Percentiles rank a stretch among this genome's conserved stretches.
Evolutionary conservation across 2,329 filamentous ascomycete species (phyloP).

Genomic region (Emydomyces testavorans): DNA sequence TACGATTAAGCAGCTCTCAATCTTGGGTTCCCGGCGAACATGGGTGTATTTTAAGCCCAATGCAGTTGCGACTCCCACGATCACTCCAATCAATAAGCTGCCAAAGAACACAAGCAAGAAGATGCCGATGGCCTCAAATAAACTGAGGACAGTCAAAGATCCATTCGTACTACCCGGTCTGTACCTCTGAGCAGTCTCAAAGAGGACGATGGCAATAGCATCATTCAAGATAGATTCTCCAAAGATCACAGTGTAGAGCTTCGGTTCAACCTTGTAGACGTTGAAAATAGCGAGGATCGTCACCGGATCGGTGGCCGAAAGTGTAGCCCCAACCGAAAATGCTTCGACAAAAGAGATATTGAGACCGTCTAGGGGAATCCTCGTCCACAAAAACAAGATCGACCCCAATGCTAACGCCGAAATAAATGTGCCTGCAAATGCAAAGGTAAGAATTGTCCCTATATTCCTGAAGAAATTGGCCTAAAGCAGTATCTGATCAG

Average conservation of each 20-base stretch:
- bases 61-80: slow-evolving; percentile 78
- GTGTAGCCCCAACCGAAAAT: slow-evolving; percentile 87
- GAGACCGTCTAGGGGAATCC: slow-evolving; percentile 72
- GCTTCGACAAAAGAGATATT: slow-evolving; percentile 88
- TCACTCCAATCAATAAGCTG: slow-evolving; percentile 75
- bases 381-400: slow-evolving; percentile 79
- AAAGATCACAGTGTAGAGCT: slow-evolving; percentile 97
- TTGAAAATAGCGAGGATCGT: slow-evolving; percentile 99
- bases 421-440: slow-evolving; percentile 92
- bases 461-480: slow-evolving; percentile 99
- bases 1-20: slow-evolving; percentile 88
- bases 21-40: slow-evolving; percentile 83
- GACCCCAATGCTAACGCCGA: slow-evolving; percentile 89
- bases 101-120: slow-evolving; percentile 96
- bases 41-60: slow-evolving; percentile 89
- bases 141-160: slow-evolving; percentile 63
- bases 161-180: slow-evolving; percentile 59
- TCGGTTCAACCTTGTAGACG: slow-evolving; percentile 96
- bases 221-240: slow-evolving; percentile 97
- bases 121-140: slow-evolving; percentile 84
- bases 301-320: slow-evolving; percentile 93
- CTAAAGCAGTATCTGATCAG: slow-evolving; percentile 21
- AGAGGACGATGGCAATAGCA: slow-evolving; percentile 94
- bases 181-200: slow-evolving; percentile 93
- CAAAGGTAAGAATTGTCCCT: slow-evolving; percentile 92